Base-by-base conservation (phyloP, 192 early-diverging fungal genomes). In the Kickxella alabastrina region DNA sequence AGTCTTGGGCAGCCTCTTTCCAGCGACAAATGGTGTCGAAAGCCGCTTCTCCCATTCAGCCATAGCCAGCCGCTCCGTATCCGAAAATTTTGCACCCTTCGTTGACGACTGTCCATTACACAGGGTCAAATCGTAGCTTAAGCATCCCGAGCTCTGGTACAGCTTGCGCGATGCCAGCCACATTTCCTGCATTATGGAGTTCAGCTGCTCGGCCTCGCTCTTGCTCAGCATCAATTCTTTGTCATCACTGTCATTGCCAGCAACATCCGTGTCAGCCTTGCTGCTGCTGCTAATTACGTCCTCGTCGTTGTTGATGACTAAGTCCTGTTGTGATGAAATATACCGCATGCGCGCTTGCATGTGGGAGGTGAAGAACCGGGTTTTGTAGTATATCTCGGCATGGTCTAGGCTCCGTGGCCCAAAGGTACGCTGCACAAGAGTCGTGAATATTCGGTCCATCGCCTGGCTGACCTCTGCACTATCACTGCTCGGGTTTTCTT, bases 111-210 rank as follows among this genome's bases (percentile, higher is more conserved):
- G 17, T 3, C 52, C 60, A 26, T 54, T 58, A 40, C 68, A 71
- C 46, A 71, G 43, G 12, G 59, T 60, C 42, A 71, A 25, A 47
- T 71, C 68, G 49, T 71, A 71, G 56, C 61, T 71, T 52, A 71
- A 25, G 15, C 68, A 71, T 26, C 68, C 68, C 51, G 42, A 46
- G 40, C 41, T 57, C 36, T 64, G 60, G 39, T 59, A 64, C 57
- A 71, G 49, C 41, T 60, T 59, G 51, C 61, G 60, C 17, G 68
- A 58, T 12, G 54, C 68, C 52, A 62, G 51, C 60, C 61, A 59
- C 48, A 71, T 55, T 31, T 71, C 68, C 35, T 19, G 36, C 36
- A 50, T 58, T 10, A 64, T 51, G 3, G 26, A 18, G 68, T 71
- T 71, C 10, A 71, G 68, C 48, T 71, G 52, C 3, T 64, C 49